phyloP scores from a whole-genome alignment of 78 protist genomes.

The Parvularia atlantis region DNA sequence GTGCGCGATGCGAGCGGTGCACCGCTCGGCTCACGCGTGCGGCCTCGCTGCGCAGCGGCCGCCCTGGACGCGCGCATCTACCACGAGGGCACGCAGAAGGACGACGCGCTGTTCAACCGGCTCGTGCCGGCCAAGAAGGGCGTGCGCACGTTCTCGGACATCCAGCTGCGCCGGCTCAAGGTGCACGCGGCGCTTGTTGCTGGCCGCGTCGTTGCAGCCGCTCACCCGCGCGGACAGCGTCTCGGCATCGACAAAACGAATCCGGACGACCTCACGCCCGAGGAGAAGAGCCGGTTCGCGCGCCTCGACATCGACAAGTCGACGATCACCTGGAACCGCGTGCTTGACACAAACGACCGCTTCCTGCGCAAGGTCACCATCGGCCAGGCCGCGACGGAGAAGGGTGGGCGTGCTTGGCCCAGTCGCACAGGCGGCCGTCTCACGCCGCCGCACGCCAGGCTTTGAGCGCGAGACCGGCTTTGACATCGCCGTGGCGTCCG shows the following conservation, averaged over 20 bases:
- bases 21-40: not conserved
- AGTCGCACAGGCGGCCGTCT: too few species aligned
- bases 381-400: slow-evolving; percentile 82
- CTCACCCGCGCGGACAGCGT: too few species aligned
- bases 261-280: slow-evolving; percentile 68
- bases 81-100: slow-evolving; percentile 82
- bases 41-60: slow-evolving; percentile 55
- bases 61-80: slow-evolving; percentile 90
- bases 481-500: slow-evolving; percentile 94
- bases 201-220: too few species aligned
- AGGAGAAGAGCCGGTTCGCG: slow-evolving; percentile 58
- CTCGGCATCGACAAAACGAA: slow-evolving; percentile 73
- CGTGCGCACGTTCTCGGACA: slow-evolving; percentile 40
- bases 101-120: slow-evolving; percentile 61
- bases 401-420: too few species aligned
- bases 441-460: not conserved
- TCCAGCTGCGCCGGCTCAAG: slow-evolving; percentile 67
- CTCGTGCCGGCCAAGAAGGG: slow-evolving; percentile 59
- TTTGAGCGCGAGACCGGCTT: slow-evolving; percentile 57
- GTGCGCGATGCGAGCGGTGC: not conserved
- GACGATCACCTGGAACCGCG: slow-evolving; percentile 92
- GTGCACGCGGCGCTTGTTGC: too few species aligned
- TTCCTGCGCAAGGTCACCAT: slow-evolving; percentile 80
- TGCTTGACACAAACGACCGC: slow-evolving; percentile 86
- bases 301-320: slow-evolving; percentile 86